Evolutionary conservation across 129 eudicot species (phyloP).

Genomic region (Pseudognaphalium luteoalbum): DNA sequence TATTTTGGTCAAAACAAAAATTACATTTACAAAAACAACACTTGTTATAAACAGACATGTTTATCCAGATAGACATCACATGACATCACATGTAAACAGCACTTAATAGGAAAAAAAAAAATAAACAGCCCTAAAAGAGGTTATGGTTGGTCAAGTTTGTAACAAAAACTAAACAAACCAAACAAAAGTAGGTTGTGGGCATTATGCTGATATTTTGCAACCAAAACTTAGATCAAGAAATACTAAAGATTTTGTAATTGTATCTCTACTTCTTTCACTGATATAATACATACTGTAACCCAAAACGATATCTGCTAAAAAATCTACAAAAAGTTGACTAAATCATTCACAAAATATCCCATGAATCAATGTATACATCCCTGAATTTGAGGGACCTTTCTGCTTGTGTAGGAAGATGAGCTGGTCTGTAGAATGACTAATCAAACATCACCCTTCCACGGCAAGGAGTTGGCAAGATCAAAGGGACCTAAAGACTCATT

Average conservation of each 20-base stretch:
- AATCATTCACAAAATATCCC: conserved; percentile 18
- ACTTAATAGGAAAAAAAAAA: too few species aligned
- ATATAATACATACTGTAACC: neutral
- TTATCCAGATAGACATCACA: neutral
- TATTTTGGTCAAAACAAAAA: too few species aligned
- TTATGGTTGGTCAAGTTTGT: neutral
- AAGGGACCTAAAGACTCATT: conserved; percentile 60
- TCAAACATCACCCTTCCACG: conserved; percentile 34
- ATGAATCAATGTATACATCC: conserved; percentile 17
- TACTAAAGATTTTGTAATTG: neutral
- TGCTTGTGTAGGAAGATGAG: conserved; percentile 8
- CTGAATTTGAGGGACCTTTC: conserved; percentile 20
- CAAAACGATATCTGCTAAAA: neutral
- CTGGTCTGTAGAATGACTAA: conserved; percentile 14
- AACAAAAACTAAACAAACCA: neutral
- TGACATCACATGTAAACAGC: too few species aligned
- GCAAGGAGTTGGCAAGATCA: conserved; percentile 47
- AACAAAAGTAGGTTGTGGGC: neutral
- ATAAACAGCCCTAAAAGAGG: too few species aligned
- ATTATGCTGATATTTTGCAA: neutral
- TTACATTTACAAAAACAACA: too few species aligned
- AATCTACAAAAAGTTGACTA: neutral
- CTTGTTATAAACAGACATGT: too few species aligned
- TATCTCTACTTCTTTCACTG: neutral
- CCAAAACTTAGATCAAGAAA: neutral